phyloP scores from a whole-genome alignment of 2,329 filamentous ascomycete genomes.

The Fusarium odoratissimum region DNA sequence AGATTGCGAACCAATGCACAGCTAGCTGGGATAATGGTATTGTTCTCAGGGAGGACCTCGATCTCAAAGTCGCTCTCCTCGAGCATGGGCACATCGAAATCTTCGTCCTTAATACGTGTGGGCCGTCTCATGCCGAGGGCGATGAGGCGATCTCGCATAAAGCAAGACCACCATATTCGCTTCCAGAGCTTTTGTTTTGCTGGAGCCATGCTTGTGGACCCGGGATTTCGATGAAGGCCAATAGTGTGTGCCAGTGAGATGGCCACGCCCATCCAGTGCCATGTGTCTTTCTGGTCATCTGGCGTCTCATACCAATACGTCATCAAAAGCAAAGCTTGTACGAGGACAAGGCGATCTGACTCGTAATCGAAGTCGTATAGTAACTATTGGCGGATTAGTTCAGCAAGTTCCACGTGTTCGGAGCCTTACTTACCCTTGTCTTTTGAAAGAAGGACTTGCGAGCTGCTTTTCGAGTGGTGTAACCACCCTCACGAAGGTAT shows the following conservation, averaged over 20 bases:
- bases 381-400: constrained; percentile 60
- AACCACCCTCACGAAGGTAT: constrained; percentile 80
- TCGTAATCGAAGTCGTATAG: constrained; percentile 98
- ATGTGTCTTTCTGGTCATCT: constrained; percentile 96
- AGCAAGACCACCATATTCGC: constrained; percentile 97
- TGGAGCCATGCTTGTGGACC: constrained; percentile 77
- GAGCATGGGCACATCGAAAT: constrained; percentile 94
- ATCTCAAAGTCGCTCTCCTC: constrained; percentile 87
- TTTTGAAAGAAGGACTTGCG: constrained; percentile 90
- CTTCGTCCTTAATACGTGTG: constrained; percentile 90
- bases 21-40: constrained; percentile 74
- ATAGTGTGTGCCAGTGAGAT: constrained; percentile 94
- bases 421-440: constrained; percentile 73
- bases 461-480: constrained; percentile 80
- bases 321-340: constrained; percentile 90
- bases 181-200: constrained; percentile 88
- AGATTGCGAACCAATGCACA: constrained; percentile 78
- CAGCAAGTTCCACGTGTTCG: constrained; percentile 4
- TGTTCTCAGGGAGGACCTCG: constrained; percentile 72
- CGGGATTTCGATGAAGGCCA: constrained; percentile 87
- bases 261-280: constrained; percentile 98
- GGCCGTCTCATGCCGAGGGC: constrained; percentile 94
- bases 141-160: constrained; percentile 93
- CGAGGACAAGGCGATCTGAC: constrained; percentile 85
- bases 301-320: constrained; percentile 98